phyloP scores from a whole-genome alignment of 129 eudicot species.

The Flaveria brownii region DNA sequence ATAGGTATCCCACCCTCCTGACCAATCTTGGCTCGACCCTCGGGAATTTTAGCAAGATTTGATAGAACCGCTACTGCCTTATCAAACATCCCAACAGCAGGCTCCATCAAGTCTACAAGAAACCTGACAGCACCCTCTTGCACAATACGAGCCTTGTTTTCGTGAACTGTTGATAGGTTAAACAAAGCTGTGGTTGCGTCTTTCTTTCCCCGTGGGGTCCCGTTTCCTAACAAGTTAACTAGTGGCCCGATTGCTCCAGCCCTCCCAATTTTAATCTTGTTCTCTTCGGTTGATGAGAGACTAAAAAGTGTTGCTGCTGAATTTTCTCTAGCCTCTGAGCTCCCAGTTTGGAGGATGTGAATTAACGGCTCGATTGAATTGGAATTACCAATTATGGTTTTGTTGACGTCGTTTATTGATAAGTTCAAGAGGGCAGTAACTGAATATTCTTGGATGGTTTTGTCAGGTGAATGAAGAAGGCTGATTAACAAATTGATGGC shows the following conservation, averaged over 20 bases:
- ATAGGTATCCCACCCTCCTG: slow-evolving; percentile 73
- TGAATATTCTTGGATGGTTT: slow-evolving; percentile 65
- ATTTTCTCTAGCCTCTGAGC: slow-evolving; percentile 79
- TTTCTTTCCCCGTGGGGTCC: slow-evolving; percentile 85
- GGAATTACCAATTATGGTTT: slow-evolving; percentile 64
- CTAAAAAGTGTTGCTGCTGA: slow-evolving; percentile 92
- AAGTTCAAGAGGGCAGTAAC: slow-evolving; percentile 90
- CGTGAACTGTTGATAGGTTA: slow-evolving; percentile 72
- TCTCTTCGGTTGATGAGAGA: slow-evolving; percentile 76
- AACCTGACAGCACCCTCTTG: slow-evolving; percentile 79
- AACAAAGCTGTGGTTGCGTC: slow-evolving; percentile 92
- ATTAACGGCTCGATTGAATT: slow-evolving; percentile 78
- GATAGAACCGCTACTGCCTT: slow-evolving; percentile 91
- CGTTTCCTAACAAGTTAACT: slow-evolving; percentile 76
- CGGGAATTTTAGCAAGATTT: slow-evolving; percentile 73
- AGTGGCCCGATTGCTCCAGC: slow-evolving; percentile 83
- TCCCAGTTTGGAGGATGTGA: slow-evolving; percentile 76
- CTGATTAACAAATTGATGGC: slow-evolving; percentile 59
- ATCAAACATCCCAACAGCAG: slow-evolving; percentile 89
- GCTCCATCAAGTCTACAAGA: slow-evolving; percentile 89
- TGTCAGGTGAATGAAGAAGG: slow-evolving; percentile 67
- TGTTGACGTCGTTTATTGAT: slow-evolving; percentile 83
- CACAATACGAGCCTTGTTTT: slow-evolving; percentile 73
- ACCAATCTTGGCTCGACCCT: slow-evolving; percentile 79
- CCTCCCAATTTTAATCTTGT: slow-evolving; percentile 67